Evolutionary conservation across 1,284 basidiomycete genomes (phyloP), one percentile per base, ranked within the genome.

Genomic region (Leccinum brunneo-olivaceum): DNA sequence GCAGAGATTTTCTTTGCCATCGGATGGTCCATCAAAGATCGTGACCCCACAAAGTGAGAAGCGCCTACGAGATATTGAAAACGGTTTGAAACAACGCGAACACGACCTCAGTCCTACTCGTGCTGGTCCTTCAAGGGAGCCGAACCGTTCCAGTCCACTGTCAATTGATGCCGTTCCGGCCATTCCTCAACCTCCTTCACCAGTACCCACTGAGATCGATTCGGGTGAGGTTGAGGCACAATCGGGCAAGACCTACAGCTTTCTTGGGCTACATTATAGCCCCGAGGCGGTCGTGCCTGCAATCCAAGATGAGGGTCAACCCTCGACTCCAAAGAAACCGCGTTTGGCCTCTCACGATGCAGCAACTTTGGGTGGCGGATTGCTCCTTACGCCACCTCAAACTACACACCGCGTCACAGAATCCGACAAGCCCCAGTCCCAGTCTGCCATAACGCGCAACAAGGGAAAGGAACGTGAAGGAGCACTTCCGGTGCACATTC

Each of bases 381-480:
- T 39, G 19, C 34, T 37, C n/a, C 47, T 44, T 21, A 58, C 60
- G 9, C 60, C 60, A 1, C 56, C 56, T 32, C 39, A 53, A 41
- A 61, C 49, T 23, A 51, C 32, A 25, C 49, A 32, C 20, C 54
- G 48, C 7, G 15, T 8, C 11, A 2, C 25, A n/a, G 45, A 34
- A 9, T 10, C 34, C 33, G 37, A 36, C 29, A 35, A 15, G 16
- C 28, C 30, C 1, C 15, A 12, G 28, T 8, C 29, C 14, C 16
- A 34, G 15, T 8, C 53, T 37, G 25, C 28, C 11, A 33, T 19
- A 18, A 23, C 12, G 6, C 34, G 14, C 11, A 56, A 27, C 27
- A 46, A 58, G 39, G 56, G 51, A 18, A 62, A 59, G 42, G 56
- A 47, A 33, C 51, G 56, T 16, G 56, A 62, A 18, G 25, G 19